These are phyloP conservation scores for Annulohypoxylon moriforme DNA, from an alignment of 495 filamentous ascomycete genomes.

Conservation along the genomic window DNA sequence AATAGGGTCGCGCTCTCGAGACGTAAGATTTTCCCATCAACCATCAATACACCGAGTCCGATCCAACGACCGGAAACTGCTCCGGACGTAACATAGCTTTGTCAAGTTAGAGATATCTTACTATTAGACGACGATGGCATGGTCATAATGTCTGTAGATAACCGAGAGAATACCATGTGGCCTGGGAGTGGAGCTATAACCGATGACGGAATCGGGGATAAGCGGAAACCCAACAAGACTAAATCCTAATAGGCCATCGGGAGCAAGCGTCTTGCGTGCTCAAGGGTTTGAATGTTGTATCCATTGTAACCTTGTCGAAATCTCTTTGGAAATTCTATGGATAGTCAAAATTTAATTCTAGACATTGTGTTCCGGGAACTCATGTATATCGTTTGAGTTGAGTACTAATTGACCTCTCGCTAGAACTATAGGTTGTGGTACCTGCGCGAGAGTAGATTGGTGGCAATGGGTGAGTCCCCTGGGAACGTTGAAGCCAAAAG, in stretches of 20 bases:
- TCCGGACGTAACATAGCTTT: background rate
- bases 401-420: background rate
- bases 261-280: slow-evolving; percentile 16
- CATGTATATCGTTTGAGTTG: background rate
- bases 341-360: background rate
- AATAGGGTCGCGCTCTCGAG: background rate
- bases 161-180: slow-evolving; percentile 12
- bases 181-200: slow-evolving; percentile 15
- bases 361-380: slow-evolving; percentile 3
- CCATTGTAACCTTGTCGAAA: slow-evolving; percentile 22
- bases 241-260: slow-evolving; percentile 3
- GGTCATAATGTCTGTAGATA: background rate
- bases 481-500: slow-evolving; percentile 28
- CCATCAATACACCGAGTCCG: background rate
- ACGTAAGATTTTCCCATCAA: background rate
- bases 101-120: background rate
- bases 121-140: background rate
- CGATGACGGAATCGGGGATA: slow-evolving; percentile 37
- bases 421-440: slow-evolving; percentile 6
- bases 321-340: background rate
- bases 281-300: slow-evolving; percentile 20
- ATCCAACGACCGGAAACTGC: background rate
- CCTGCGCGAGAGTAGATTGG: background rate
- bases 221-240: slow-evolving; percentile 32
- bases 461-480: slow-evolving; percentile 17